phyloP scores from a whole-genome alignment of 2,329 filamentous ascomycete species.

The Tetracladium maxilliforme region DNA sequence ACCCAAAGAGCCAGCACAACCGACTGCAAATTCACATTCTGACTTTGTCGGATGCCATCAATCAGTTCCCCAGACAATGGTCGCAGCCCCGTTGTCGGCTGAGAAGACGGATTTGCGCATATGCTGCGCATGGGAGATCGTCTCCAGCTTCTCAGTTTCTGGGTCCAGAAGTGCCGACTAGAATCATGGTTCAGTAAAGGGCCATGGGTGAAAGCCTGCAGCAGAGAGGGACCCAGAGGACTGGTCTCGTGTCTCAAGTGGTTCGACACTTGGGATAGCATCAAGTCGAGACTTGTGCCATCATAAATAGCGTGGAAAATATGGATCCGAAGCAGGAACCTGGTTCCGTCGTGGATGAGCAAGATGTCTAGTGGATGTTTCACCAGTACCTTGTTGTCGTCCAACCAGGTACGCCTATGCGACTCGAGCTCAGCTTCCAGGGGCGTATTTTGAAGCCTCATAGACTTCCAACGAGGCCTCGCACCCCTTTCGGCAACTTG shows the following conservation, averaged over 20 bases:
- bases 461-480: too few relatives aligned
- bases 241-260: too few relatives aligned
- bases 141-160: conserved; percentile 25
- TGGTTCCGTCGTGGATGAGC: conserved; percentile 15
- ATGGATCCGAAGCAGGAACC: conserved; percentile 37
- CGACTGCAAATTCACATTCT: conserved; percentile 67
- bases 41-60: conserved; percentile 33
- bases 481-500: conserved; percentile 44
- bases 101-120: conserved; percentile 4
- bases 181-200: conserved; percentile 19
- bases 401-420: too few relatives aligned
- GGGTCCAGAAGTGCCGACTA: conserved; percentile 50
- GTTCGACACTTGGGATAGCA: too few relatives aligned
- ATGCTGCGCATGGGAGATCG: conserved; percentile 10
- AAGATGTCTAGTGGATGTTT: conserved; percentile 35
- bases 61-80: conserved; percentile 26
- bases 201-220: too few relatives aligned
- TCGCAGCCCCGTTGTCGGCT: conserved; percentile 9
- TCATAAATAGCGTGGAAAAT: conserved; percentile 86
- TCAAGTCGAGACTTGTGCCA: conserved; percentile 58
- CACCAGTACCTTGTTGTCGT: conserved; percentile 26
- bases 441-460: too few relatives aligned
- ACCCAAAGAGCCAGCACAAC: conserved; percentile 66
- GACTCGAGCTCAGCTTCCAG: too few relatives aligned
- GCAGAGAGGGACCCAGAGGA: too few relatives aligned